Base-by-base conservation (phyloP, 2,329 filamentous ascomycete species). In the Cadophora sp. region DNA sequence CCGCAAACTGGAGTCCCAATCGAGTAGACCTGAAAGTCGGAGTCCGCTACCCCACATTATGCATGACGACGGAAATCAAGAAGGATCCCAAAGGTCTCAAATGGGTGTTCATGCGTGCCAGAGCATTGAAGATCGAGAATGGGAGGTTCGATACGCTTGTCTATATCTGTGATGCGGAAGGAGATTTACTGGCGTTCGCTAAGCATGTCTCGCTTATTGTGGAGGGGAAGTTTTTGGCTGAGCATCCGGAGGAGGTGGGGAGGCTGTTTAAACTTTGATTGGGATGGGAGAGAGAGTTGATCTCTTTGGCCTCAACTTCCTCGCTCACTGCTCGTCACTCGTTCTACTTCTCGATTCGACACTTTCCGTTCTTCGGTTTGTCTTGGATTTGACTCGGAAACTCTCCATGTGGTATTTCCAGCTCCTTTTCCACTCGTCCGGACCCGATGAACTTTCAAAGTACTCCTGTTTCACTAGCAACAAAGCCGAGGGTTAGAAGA, bases 201-300 rank as follows among this genome's bases (percentile, higher is more conserved):
- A 61, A 61, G 24, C 45, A 61, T 39, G 43, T 61, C 18, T 33
- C 22, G 24, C 43, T 61, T 33, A 39, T 50, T 16, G 24, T 50
- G 20, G 59, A 61, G 18, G 59, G 41, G 27, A 61, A 61, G 18
- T 36, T 50, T 1, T 43, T 58, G 55, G 22, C 55, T 41, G 55
- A 58, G 14, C 55, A 58, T 61, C 27, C 59, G 43, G 59, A 48
- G 58, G 45, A 61, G 43, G 43, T 50, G 16, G 27, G 33, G 16
- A 50, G 47, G 24, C 20, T 61, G 27, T 58, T 58, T 18, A 58
- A 58, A 24, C n/a, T 58, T 22, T 41, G 33, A 56, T 27, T 51
- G 22, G 16, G 9, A 13, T 2, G n/a, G n/a, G n/a, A n/a, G n/a
- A n/a, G n/a, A 33, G 30, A 33, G 30, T 33, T 33, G 30, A 33